These are phyloP conservation scores for Pythium brassicae DNA, from an alignment of 352 stramenopile species.

Conservation along the genomic window DNA sequence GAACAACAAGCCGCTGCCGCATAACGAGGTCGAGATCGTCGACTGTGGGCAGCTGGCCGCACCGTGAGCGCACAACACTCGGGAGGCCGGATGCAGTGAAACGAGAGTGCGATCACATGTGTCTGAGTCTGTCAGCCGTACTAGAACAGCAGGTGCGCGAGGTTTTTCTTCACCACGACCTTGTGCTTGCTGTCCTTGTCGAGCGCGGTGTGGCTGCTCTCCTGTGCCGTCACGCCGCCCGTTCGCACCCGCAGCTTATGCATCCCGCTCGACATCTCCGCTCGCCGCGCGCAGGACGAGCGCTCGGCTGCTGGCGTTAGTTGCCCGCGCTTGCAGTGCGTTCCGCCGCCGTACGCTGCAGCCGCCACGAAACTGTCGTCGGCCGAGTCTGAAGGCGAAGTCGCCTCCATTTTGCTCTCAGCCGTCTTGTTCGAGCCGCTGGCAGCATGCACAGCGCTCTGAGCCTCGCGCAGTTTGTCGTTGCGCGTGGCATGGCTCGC, in stretches of 20 bases:
- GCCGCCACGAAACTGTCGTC: slow-evolving; percentile 18
- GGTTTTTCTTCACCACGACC: slow-evolving; percentile 52
- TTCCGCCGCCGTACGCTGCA: slow-evolving; percentile 41
- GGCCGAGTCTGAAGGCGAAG: not conserved
- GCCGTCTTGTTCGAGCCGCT: not conserved
- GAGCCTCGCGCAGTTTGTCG: too few species aligned
- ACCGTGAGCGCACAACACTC: not conserved
- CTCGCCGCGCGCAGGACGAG: slow-evolving; percentile 32
- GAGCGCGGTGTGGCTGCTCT: slow-evolving; percentile 7
- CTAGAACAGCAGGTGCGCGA: slow-evolving; percentile 63
- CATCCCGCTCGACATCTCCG: slow-evolving; percentile 47
- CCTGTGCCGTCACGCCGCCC: slow-evolving; percentile 24
- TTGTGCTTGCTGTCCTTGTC: slow-evolving; percentile 46
- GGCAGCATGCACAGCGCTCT: not conserved
- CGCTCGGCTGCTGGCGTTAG: slow-evolving; percentile 26
- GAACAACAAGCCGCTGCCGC: slow-evolving; percentile 41
- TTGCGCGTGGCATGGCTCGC: too few species aligned
- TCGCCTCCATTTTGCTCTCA: not conserved
- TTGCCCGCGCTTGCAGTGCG: slow-evolving; percentile 30
- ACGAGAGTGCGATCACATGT: not conserved
- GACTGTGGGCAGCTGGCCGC: slow-evolving; percentile 51
- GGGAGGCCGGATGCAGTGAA: not conserved
- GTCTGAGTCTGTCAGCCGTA: too few species aligned
- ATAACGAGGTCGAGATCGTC: slow-evolving; percentile 61
- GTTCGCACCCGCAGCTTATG: slow-evolving; percentile 49